Conservation (phyloP, 1,139 yeast genomes). For the Arxiozyma slooffiae region DNA sequence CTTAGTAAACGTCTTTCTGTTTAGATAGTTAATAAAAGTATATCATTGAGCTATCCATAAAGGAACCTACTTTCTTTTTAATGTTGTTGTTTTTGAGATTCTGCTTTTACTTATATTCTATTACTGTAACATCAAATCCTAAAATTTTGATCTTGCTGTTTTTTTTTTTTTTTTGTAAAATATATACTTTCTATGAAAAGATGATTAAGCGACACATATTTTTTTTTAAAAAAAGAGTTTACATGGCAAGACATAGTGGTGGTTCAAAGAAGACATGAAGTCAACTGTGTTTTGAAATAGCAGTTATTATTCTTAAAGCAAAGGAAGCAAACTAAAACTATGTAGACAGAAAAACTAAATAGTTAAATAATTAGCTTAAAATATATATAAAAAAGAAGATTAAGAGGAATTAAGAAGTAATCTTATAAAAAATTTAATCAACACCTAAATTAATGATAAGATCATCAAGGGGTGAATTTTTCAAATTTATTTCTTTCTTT, state of each 20-base stretch:
- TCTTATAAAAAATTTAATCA: neutral
- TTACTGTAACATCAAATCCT: neutral
- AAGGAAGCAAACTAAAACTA: no score
- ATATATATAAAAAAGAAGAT: neutral
- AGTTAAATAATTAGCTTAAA: neutral
- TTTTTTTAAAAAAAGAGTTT: neutral
- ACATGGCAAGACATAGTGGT: neutral
- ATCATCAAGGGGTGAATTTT: neutral
- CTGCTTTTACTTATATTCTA: neutral
- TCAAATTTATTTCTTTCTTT: neutral
- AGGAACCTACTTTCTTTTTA: no score
- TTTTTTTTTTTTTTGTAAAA: no score
- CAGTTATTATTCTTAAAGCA: neutral
- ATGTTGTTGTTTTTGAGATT: no score
- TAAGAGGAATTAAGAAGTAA: neutral
- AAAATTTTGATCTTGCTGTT: neutral
- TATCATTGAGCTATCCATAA: no score
- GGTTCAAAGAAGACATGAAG: neutral
- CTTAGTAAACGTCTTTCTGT: no score
- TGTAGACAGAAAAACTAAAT: neutral
- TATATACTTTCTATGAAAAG: neutral
- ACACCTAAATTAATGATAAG: neutral
- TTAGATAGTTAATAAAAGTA: no score
- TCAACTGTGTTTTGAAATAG: no score
- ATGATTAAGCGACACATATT: neutral